Conservation (phyloP, 192 early-diverging fungal genomes). For the Linnemannia zychae region DNA sequence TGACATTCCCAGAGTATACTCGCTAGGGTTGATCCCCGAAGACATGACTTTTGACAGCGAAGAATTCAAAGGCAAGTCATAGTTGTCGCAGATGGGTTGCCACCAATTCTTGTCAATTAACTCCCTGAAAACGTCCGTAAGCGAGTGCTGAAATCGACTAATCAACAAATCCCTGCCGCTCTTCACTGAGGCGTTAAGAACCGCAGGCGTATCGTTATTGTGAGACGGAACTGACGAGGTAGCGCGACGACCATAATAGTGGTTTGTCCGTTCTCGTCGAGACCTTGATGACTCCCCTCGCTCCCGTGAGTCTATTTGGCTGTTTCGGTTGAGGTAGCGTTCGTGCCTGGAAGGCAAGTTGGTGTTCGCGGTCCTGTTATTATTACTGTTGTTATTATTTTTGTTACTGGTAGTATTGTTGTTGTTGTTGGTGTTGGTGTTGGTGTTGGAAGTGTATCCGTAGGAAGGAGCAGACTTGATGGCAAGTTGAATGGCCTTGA, state of each 20-base stretch:
- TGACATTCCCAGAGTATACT: constrained; percentile 9
- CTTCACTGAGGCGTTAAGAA: background rate
- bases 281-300: background rate
- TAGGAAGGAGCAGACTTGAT: constrained; percentile 39
- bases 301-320: background rate
- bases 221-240: background rate
- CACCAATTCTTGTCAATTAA: constrained; percentile 48
- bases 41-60: background rate
- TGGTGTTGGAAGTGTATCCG: constrained; percentile 11
- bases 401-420: background rate
- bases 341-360: background rate
- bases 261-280: background rate
- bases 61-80: constrained; percentile 25
- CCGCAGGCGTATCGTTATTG: background rate
- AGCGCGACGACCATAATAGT: background rate
- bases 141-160: constrained; percentile 24
- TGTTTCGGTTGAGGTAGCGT: background rate
- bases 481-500: constrained; percentile 39
- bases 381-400: background rate
- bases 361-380: background rate
- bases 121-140: constrained; percentile 30
- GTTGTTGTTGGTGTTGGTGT: background rate
- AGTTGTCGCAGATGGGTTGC: constrained; percentile 47
- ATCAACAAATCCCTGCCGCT: constrained; percentile 16
- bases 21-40: background rate